These are phyloP conservation scores for Apophysomyces trapeziformis DNA, from an alignment of 371 early-diverging fungal species.

Conservation along the genomic window DNA sequence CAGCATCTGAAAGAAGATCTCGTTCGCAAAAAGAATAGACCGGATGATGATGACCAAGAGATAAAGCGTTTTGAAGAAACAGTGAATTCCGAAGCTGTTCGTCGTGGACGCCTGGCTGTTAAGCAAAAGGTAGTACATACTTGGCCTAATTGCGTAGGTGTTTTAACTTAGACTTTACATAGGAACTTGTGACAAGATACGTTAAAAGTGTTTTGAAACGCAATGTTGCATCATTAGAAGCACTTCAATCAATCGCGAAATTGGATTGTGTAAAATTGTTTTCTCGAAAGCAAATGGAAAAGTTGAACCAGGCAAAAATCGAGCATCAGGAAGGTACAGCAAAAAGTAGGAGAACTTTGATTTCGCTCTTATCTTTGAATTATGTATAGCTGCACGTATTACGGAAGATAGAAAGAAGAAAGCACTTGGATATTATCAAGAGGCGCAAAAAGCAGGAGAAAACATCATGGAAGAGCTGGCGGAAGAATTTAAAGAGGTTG, in stretches of 20 bases:
- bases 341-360: not conserved
- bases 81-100: slow-evolving; percentile 8
- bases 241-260: slow-evolving; percentile 23
- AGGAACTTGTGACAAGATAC: slow-evolving; percentile 13
- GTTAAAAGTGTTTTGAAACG: slow-evolving; percentile 14
- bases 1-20: slow-evolving; percentile 16
- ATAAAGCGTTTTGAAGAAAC: slow-evolving; percentile 16
- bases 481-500: slow-evolving; percentile 56
- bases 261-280: slow-evolving; percentile 16
- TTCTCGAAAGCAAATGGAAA: slow-evolving; percentile 16
- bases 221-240: slow-evolving; percentile 24
- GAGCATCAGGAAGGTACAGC: slow-evolving; percentile 21
- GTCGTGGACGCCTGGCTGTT: slow-evolving; percentile 18
- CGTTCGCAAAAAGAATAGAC: not conserved
- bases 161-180: not conserved
- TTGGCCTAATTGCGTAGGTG: not conserved
- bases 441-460: slow-evolving; percentile 48
- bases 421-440: slow-evolving; percentile 31
- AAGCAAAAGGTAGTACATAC: slow-evolving; percentile 13
- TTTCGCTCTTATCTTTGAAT: too few species aligned
- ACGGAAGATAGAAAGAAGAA: slow-evolving; percentile 16
- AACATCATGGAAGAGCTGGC: slow-evolving; percentile 47
- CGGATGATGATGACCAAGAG: not conserved
- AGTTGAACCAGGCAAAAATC: slow-evolving; percentile 20
- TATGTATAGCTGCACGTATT: slow-evolving; percentile 1